Percentiles rank a stretch among this genome's conserved stretches.
Evolutionary conservation across 1,139 yeast species (phyloP).

Genomic region (Candida mesenterica): DNA sequence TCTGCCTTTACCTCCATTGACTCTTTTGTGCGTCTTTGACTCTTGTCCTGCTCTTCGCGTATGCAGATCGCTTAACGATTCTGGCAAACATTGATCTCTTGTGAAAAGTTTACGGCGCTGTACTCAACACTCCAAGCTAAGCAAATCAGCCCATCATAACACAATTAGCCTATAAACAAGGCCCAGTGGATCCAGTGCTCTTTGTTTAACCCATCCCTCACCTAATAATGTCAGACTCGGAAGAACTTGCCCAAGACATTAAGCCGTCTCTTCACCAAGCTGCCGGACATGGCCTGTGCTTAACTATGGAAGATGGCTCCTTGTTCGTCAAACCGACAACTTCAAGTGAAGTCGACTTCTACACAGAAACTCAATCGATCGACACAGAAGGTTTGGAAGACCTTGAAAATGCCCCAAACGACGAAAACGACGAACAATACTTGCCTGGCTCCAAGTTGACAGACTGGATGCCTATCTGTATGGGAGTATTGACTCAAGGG

Average conservation of each 20-base stretch:
- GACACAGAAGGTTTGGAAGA: slow-evolving; percentile 19
- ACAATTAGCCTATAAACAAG: too few relatives aligned
- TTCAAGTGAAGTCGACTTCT: slow-evolving; percentile 70
- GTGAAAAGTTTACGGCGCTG: too few relatives aligned
- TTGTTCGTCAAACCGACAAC: slow-evolving; percentile 70
- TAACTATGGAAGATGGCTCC: slow-evolving; percentile 56
- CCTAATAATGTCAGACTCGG: slow-evolving; percentile 7
- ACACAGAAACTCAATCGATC: slow-evolving; percentile 29
- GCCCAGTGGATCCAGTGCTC: too few relatives aligned
- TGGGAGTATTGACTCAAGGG: slow-evolving; percentile 41
- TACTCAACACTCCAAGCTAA: too few relatives aligned
- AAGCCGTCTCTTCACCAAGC: slow-evolving; percentile 46
- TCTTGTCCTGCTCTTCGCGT: too few relatives aligned
- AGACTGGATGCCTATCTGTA: slow-evolving; percentile 53
- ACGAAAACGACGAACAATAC: slow-evolving; percentile 7
- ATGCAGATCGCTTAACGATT: too few relatives aligned
- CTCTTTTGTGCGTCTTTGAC: too few relatives aligned
- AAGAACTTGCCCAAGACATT: slow-evolving; percentile 7
- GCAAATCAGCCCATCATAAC: too few relatives aligned
- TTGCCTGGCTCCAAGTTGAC: slow-evolving; percentile 34
- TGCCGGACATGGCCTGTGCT: slow-evolving; percentile 88
- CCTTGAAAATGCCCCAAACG: slow-evolving; percentile 2
- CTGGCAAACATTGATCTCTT: too few relatives aligned
- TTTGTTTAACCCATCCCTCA: too few relatives aligned
- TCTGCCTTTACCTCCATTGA: too few relatives aligned